Conservation (phyloP, 164 flowering plant genomes). For the Saururus chinensis region DNA sequence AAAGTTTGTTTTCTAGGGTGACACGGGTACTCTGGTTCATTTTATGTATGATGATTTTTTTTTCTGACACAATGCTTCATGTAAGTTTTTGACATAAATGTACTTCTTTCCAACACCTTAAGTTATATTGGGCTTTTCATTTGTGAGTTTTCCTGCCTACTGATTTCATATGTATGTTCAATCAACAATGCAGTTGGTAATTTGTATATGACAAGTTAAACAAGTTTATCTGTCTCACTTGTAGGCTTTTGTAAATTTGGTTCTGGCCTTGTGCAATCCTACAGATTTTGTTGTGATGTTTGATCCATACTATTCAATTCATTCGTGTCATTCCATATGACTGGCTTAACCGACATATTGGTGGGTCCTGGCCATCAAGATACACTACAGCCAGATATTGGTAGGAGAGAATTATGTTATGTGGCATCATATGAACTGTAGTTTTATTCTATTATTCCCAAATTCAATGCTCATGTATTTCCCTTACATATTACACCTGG, state of each 20-base stretch:
- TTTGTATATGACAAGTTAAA: not conserved
- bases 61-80: constrained; percentile 39
- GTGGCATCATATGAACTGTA: no score
- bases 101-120: not conserved
- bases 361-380: constrained; percentile 79
- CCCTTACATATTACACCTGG: no score
- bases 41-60: no score
- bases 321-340: constrained; percentile 98
- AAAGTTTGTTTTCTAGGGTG: no score
- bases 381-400: constrained; percentile 93
- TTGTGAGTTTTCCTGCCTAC: no score
- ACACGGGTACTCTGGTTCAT: no score
- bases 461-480: no score
- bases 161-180: not conserved
- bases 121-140: no score
- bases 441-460: no score
- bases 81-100: constrained; percentile 39
- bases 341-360: constrained; percentile 81
- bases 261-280: constrained; percentile 85
- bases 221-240: not conserved
- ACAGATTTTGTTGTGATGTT: constrained; percentile 95
- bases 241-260: constrained; percentile 96
- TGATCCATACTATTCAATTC: constrained; percentile 98
- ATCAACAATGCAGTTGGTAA: no score
- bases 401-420: constrained; percentile 23